phyloP scores from a whole-genome alignment of 345 rosid species.

The Kernera saxatilis region DNA sequence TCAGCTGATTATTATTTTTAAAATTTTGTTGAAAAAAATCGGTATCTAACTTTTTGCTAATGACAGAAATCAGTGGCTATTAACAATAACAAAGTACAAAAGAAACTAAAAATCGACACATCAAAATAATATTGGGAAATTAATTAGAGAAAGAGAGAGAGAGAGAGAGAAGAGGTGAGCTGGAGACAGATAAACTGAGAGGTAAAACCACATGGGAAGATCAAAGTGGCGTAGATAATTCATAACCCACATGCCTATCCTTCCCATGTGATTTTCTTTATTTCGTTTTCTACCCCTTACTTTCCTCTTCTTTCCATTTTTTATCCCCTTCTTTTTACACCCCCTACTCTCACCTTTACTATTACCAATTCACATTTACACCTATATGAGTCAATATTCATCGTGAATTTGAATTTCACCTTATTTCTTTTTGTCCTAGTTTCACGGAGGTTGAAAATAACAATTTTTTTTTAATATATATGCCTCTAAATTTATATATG shows the following conservation, averaged over 20 bases:
- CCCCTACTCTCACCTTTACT: not conserved
- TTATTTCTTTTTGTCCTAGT: not conserved
- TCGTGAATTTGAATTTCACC: not conserved
- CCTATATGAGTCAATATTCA: not conserved
- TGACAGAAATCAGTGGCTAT: not conserved
- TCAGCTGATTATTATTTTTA: not conserved
- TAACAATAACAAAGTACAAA: not conserved
- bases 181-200: constrained; percentile 54
- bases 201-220: constrained; percentile 57
- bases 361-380: not conserved
- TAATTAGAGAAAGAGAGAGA: not conserved
- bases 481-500: not conserved
- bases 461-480: not conserved
- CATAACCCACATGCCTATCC: constrained; percentile 11
- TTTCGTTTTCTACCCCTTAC: constrained; percentile 11
- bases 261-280: constrained; percentile 5
- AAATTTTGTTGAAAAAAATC: no score
- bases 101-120: no score
- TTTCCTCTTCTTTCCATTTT: not conserved
- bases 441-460: not conserved
- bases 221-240: constrained; percentile 26
- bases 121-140: no score
- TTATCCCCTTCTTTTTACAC: not conserved
- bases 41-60: not conserved
- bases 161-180: constrained; percentile 35